phyloP scores from a whole-genome alignment of 305 asterid genomes.

The Plantago coronopus region DNA sequence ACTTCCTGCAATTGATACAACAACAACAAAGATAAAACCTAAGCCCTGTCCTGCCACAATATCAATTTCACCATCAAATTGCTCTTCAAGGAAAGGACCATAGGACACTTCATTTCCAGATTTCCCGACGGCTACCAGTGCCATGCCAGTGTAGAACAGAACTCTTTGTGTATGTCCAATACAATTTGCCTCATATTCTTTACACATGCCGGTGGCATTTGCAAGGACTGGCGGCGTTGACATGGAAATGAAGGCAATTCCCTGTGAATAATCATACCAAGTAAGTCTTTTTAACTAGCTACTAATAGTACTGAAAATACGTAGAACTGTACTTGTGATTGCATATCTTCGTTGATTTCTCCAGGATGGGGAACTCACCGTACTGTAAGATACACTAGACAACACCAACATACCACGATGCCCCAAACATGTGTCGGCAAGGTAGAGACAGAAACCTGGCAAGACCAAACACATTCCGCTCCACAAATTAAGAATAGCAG shows the following conservation, averaged over 20 bases:
- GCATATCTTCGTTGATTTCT: too few relatives aligned
- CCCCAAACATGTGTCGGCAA: constrained; percentile 26
- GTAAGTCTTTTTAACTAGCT: too few relatives aligned
- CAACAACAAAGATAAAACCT: constrained; percentile 8
- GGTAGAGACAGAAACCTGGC: constrained; percentile 36
- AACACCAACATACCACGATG: constrained; percentile 31
- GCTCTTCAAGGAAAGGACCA: constrained; percentile 32
- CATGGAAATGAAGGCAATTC: constrained; percentile 49
- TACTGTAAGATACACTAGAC: constrained; percentile 36
- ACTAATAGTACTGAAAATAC: too few relatives aligned
- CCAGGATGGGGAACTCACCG: constrained; percentile 29
- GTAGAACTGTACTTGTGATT: too few relatives aligned
- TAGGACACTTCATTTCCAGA: constrained; percentile 48
- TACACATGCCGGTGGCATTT: constrained; percentile 40
- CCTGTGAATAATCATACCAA: too few relatives aligned
- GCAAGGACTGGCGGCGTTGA: constrained; percentile 61
- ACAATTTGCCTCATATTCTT: constrained; percentile 38
- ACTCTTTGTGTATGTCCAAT: constrained; percentile 42
- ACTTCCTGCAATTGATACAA: constrained; percentile 38
- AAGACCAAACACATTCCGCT: constrained; percentile 29
- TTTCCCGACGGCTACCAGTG: constrained; percentile 47
- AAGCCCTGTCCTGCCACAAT: neutral
- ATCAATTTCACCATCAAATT: neutral
- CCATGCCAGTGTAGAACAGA: constrained; percentile 55
- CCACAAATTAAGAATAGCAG: constrained; percentile 42